Evolutionary conservation across 768 basidiomycete species (phyloP), one percentile per base, ranked within the genome.

Genomic region (Trametopsis cervina): DNA sequence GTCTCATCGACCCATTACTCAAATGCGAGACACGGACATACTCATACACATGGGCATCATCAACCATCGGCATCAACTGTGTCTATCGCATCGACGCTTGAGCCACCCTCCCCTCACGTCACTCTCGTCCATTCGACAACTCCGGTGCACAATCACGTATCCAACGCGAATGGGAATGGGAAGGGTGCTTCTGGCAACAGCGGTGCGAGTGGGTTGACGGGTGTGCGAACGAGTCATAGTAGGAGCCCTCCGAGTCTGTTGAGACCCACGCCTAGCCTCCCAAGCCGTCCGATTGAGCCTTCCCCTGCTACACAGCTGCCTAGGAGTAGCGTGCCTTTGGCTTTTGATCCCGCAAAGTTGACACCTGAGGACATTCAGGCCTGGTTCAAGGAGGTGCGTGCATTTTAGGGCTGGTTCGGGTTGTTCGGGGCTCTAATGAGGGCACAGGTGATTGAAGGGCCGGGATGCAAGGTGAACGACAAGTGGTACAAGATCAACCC

Each of bases 401-500:
- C 12, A 33, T 15, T 35, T 12, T 41, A 15, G 27, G 23, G 37
- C 23, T 18, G 43, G 7, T 44, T 10, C 33, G 6, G 40, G 23
- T 6, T 23, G 23, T 23, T 22, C 12, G 7, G 39, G 11, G 17
- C 7, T 17, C 39, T 40, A 18, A 40, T 17, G 39, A 40, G 4
- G 7, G 20, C 36, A 76, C 26, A 73, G 25, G 89, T 87, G 1
- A 86, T 97, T 40, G 78, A 80, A 7, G 88, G 88, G 17, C 80
- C 74, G 3, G 70, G 71, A 55, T 71, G 89, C 49, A 53, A 49
- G 20, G 57, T 55, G 20, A 50, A 38, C 24, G 29, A 46, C 20
- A 58, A 59, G 43, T 66, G 66, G 51, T 97, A 93, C 73, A 87
- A 76, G 64, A 89, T 94, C 61, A 94, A 90, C 57, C 67, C 74